These are phyloP conservation scores for Talaromyces liani DNA, from an alignment of 495 filamentous ascomycete genomes.

Conservation along the genomic window DNA sequence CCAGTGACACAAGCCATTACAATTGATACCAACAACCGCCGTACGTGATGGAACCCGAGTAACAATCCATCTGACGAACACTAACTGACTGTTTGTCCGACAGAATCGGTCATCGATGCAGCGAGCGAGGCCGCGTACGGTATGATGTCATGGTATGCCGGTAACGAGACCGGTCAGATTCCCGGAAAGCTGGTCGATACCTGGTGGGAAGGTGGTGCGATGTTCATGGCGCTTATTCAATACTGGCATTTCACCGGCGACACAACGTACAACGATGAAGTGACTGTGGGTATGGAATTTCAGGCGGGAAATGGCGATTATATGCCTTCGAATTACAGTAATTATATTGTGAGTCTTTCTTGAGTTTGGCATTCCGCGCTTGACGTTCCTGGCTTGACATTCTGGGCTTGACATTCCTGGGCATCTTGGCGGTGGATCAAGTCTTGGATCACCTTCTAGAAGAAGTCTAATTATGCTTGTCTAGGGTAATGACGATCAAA, in stretches of 20 bases:
- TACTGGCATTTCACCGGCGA: conserved; percentile 66
- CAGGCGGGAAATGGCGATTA: conserved; percentile 55
- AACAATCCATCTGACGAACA: not conserved
- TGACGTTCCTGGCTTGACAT: not conserved
- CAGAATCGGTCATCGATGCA: conserved; percentile 60
- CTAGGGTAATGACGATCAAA: conserved; percentile 62
- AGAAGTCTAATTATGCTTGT: conserved; percentile 12
- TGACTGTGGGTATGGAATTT: conserved; percentile 45
- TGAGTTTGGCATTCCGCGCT: not conserved
- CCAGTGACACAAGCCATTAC: conserved; percentile 13
- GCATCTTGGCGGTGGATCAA: not conserved
- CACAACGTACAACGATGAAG: conserved; percentile 48
- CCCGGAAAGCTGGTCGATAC: conserved; percentile 50
- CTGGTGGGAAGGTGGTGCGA: conserved; percentile 77
- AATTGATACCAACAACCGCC: conserved; percentile 11
- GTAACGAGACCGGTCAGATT: conserved; percentile 54
- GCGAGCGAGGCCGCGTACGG: conserved; percentile 52
- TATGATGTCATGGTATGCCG: conserved; percentile 64
- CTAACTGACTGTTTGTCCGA: not conserved
- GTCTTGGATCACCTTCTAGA: not conserved
- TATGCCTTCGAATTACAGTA: conserved; percentile 54
- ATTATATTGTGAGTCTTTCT: conserved; percentile 15
- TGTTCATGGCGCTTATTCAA: conserved; percentile 61
- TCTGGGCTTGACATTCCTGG: not conserved
- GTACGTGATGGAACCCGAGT: conserved; percentile 9